Conservation (phyloP, 2,329 filamentous ascomycete genomes). For the Arthroderma sp. region DNA sequence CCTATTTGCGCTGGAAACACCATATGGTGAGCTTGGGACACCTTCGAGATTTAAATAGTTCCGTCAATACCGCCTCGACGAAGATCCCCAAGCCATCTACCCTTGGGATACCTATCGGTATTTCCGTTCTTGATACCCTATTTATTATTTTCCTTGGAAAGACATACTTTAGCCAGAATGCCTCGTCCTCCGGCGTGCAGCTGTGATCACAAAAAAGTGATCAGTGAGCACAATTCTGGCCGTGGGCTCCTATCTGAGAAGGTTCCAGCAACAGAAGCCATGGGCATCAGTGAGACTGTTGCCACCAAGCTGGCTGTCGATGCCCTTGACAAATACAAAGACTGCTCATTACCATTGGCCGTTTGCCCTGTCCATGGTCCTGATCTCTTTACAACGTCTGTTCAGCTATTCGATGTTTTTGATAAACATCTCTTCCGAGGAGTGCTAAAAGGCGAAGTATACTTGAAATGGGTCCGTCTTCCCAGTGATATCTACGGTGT, state of each 20-base stretch:
- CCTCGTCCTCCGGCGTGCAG: conserved; percentile 1
- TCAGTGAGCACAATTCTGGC: conserved; percentile 1
- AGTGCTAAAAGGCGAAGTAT: conserved; percentile 11
- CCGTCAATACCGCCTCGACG: too few species aligned
- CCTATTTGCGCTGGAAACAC: neutral
- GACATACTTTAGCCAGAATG: neutral
- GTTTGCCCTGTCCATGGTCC: conserved; percentile 1
- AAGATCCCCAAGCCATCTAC: neutral
- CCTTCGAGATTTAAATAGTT: too few species aligned
- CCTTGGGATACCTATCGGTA: neutral
- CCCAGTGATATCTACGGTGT: conserved; percentile 1
- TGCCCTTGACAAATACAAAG: conserved; percentile 6
- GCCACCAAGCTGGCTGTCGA: conserved; percentile 11
- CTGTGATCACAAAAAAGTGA: neutral
- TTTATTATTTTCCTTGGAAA: neutral
- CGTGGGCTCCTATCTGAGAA: conserved; percentile 1
- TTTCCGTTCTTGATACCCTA: too few species aligned
- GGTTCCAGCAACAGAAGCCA: neutral
- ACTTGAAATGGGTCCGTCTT: conserved; percentile 4
- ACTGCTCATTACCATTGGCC: neutral
- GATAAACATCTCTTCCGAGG: conserved; percentile 11
- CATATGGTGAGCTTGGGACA: too few species aligned
- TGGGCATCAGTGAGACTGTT: conserved; percentile 9
- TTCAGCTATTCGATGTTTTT: conserved; percentile 8
- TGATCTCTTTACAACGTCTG: conserved; percentile 3